Evolutionary conservation across 1,284 basidiomycete species (phyloP).

Genomic region (Cronartium ribicola): DNA sequence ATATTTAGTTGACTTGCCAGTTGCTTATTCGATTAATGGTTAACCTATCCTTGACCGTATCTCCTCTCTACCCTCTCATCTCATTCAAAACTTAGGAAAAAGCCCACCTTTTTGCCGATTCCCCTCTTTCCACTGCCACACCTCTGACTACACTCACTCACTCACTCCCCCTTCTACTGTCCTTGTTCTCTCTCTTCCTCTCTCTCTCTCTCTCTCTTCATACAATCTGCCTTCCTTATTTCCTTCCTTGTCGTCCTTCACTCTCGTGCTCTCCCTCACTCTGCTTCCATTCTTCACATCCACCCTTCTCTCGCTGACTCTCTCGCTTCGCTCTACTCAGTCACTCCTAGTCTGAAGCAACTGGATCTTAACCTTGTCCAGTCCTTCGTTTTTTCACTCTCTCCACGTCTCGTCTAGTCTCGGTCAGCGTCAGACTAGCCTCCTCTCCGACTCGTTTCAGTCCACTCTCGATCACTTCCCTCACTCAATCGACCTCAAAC

Average conservation of each 20-base stretch:
- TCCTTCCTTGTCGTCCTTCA: slow-evolving; percentile 5
- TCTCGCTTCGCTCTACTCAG: slow-evolving; percentile 9
- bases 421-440: neutral
- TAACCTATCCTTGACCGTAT: neutral
- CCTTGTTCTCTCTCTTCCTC: neutral
- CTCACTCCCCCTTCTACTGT: slow-evolving; percentile 6
- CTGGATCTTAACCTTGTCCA: slow-evolving; percentile 17
- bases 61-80: neutral
- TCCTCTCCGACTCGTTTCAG: slow-evolving; percentile 9
- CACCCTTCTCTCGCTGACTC: slow-evolving; percentile 13
- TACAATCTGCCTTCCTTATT: neutral
- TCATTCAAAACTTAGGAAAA: too few species aligned
- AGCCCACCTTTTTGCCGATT: neutral
- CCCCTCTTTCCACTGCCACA: slow-evolving; percentile 9
- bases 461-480: neutral
- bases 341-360: slow-evolving; percentile 3
- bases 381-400: slow-evolving; percentile 30
- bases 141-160: slow-evolving; percentile 7
- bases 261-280: slow-evolving; percentile 2
- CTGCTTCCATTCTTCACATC: slow-evolving; percentile 15
- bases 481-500: too few species aligned
- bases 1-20: too few species aligned
- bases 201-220: slow-evolving; percentile 19
- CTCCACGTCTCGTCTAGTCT: slow-evolving; percentile 26
- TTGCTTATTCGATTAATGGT: neutral